Conservation (phyloP, 208 protist genomes). For the Willaertia magna region DNA sequence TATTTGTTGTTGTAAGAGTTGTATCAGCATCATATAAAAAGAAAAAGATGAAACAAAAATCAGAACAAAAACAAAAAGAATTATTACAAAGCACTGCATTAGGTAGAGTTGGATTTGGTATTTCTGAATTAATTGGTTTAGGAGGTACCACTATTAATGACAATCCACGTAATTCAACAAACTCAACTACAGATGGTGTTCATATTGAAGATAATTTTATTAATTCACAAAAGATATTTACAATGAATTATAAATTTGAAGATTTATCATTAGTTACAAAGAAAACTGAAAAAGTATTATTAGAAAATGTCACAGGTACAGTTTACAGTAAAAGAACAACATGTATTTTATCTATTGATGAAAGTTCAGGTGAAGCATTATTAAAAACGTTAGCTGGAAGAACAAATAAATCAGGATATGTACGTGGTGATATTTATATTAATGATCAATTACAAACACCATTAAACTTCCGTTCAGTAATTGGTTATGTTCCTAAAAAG, state of each 20-base stretch:
- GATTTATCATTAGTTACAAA: not conserved
- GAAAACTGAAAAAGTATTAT: not conserved
- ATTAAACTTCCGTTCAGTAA: constrained; percentile 45
- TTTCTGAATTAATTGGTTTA: too few relatives aligned
- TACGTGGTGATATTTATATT: constrained; percentile 36
- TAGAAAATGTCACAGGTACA: not conserved
- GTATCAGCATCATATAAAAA: not conserved
- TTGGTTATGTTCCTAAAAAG: constrained; percentile 25
- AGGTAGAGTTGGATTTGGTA: too few relatives aligned
- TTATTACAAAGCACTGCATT: too few relatives aligned
- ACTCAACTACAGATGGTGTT: not conserved
- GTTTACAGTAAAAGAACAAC: not conserved
- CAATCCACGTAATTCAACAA: too few relatives aligned
- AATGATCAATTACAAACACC: constrained; percentile 36
- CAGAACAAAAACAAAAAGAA: too few relatives aligned
- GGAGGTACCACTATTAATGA: too few relatives aligned
- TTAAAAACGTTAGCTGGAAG: constrained; percentile 53
- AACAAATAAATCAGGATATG: constrained; percentile 22
- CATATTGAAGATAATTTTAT: not conserved
- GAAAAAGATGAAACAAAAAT: not conserved
- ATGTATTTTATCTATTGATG: not conserved
- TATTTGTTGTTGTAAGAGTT: not conserved
- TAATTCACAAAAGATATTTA: not conserved
- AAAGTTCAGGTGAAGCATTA: constrained; percentile 46
- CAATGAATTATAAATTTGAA: not conserved